Percentiles rank a stretch among this genome's conserved stretches.
phyloP scores from a whole-genome alignment of 768 basidiomycete species.

The Clitopilus passeckerianus region DNA sequence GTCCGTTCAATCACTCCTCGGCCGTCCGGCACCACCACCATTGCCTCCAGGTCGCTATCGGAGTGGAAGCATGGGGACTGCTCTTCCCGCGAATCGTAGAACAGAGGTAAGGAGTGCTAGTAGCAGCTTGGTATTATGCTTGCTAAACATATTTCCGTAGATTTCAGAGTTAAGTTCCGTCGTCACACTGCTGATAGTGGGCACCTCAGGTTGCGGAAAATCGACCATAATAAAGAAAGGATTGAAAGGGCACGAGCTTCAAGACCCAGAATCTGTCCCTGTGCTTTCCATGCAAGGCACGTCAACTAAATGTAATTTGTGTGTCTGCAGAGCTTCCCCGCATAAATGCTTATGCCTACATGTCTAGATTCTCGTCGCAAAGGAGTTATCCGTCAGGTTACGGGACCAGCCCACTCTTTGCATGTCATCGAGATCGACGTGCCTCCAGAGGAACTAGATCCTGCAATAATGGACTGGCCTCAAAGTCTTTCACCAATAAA shows the following conservation, averaged over 20 bases:
- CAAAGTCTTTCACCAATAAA: conserved; percentile 57
- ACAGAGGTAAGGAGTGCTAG: conserved; percentile 29
- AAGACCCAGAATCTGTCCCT: conserved; percentile 29
- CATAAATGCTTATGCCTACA: not conserved
- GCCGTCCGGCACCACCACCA: conserved; percentile 13
- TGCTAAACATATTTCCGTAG: conserved; percentile 8
- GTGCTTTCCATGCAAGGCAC: conserved; percentile 24
- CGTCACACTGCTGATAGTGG: conserved; percentile 74
- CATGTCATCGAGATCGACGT: conserved; percentile 55
- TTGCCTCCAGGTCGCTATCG: conserved; percentile 39
- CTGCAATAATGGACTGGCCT: conserved; percentile 30
- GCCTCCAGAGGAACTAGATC: conserved; percentile 10
- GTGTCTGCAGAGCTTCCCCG: not conserved
- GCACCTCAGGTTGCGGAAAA: conserved; percentile 79
- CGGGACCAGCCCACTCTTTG: conserved; percentile 40
- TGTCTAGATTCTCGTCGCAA: conserved; percentile 27
- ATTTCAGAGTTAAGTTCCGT: conserved; percentile 15
- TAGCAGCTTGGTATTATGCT: conserved; percentile 2
- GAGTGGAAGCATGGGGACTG: conserved; percentile 58
- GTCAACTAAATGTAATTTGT: conserved; percentile 35
- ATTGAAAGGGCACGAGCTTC: conserved; percentile 55
- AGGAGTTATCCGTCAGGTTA: conserved; percentile 23
- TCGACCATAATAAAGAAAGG: conserved; percentile 77
- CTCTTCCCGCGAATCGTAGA: conserved; percentile 27
- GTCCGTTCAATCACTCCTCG: conserved; percentile 31